Evolutionary conservation across 257 asterid genomes (phyloP).

Genomic region (Penstemon barbatus): DNA sequence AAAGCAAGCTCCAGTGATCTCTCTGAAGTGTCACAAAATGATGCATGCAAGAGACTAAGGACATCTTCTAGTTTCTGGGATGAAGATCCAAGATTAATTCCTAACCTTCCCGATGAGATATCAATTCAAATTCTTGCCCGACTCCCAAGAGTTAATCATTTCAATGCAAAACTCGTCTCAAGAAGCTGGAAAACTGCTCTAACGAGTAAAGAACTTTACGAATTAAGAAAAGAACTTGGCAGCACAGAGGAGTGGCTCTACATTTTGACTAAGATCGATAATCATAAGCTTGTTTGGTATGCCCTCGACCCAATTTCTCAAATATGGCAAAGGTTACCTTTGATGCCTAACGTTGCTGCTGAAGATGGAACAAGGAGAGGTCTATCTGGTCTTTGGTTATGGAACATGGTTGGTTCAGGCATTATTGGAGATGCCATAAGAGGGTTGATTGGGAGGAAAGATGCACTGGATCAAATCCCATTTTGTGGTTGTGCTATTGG

Average conservation of each 20-base stretch:
- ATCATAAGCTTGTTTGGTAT: constrained; percentile 68
- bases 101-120: constrained; percentile 82
- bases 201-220: constrained; percentile 57
- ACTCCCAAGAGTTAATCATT: constrained; percentile 57
- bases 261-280: constrained; percentile 58
- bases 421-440: constrained; percentile 59
- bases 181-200: constrained; percentile 74
- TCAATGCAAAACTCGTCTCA: constrained; percentile 63
- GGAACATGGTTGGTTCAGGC: constrained; percentile 58
- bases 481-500: constrained; percentile 87
- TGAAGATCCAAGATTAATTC: constrained; percentile 58
- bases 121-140: constrained; percentile 82
- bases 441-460: constrained; percentile 69
- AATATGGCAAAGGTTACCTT: constrained; percentile 77
- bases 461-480: constrained; percentile 60
- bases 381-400: constrained; percentile 48
- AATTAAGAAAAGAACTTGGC: constrained; percentile 64
- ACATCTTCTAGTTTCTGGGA: constrained; percentile 66
- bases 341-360: constrained; percentile 53
- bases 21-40: constrained; percentile 48
- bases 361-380: constrained; percentile 50
- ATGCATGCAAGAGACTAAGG: constrained; percentile 69
- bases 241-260: constrained; percentile 86
- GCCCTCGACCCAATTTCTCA: constrained; percentile 73
- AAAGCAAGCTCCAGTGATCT: constrained; percentile 39